Percentiles rank a stretch among this genome's conserved stretches.
Conservation (phyloP, 163 green algal species). For the Scenedesmus sp. region DNA sequence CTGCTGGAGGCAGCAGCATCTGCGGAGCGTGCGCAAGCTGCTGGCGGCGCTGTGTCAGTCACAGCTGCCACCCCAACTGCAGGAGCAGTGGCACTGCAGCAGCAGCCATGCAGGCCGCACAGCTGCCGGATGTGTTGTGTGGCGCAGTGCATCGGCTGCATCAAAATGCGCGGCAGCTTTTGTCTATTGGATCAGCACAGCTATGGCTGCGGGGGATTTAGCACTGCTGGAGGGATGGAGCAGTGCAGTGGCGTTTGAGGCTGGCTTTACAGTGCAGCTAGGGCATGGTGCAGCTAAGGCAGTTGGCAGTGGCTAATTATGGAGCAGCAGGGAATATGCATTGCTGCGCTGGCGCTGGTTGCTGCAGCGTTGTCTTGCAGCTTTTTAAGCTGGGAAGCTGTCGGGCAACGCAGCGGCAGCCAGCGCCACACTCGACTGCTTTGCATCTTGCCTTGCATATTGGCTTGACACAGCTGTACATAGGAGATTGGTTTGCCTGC, state of each 20-base stretch:
- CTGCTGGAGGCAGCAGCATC: background rate
- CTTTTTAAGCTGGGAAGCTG: background rate
- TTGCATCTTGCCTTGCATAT: background rate
- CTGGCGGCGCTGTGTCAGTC: background rate
- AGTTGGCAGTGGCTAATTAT: background rate
- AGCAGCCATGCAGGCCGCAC: background rate
- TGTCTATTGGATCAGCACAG: background rate
- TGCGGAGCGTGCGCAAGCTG: background rate
- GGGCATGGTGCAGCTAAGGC: no score
- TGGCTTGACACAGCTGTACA: background rate
- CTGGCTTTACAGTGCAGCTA: no score
- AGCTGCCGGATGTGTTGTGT: background rate
- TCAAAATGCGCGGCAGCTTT: background rate
- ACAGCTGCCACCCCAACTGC: background rate
- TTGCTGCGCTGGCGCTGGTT: background rate
- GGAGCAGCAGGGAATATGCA: no score
- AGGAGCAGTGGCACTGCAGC: background rate
- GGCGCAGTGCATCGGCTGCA: background rate
- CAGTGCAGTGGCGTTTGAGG: no score
- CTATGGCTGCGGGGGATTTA: background rate
- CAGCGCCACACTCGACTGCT: background rate
- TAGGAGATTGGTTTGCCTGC: no score
- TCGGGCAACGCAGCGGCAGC: background rate
- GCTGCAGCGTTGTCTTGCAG: background rate
- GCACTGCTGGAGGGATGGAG: no score